Evolutionary conservation across 331 rosid species (phyloP).

Genomic region (Acacia pycnantha): DNA sequence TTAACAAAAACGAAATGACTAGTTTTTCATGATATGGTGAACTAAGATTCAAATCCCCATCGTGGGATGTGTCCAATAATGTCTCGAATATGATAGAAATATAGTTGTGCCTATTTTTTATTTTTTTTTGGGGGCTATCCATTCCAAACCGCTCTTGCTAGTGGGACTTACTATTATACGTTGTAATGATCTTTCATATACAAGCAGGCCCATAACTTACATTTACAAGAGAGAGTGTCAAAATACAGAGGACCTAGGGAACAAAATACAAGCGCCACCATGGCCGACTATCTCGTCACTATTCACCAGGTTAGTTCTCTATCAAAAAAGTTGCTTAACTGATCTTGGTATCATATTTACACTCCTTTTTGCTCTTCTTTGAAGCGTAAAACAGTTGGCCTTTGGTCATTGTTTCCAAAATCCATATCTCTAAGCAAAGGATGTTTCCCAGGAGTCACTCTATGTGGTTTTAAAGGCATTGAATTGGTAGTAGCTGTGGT

Average conservation of each 20-base stretch:
- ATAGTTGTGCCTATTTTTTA: no score
- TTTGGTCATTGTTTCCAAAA: slow-evolving; percentile 54
- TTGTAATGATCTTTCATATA: slow-evolving; percentile 36
- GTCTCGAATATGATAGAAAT: no score
- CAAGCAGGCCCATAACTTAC: slow-evolving; percentile 35
- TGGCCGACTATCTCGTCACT: slow-evolving; percentile 22
- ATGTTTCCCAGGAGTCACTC: slow-evolving; percentile 53
- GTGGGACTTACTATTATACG: slow-evolving; percentile 22
- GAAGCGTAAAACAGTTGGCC: slow-evolving; percentile 66
- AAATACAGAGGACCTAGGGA: slow-evolving; percentile 33
- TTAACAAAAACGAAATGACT: no score
- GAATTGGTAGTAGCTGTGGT: slow-evolving; percentile 55
- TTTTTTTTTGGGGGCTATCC: background rate
- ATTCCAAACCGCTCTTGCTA: slow-evolving; percentile 8
- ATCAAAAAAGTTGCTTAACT: slow-evolving; percentile 16
- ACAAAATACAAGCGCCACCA: slow-evolving; percentile 34
- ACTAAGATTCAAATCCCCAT: no score
- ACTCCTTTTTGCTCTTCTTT: slow-evolving; percentile 77
- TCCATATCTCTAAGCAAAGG: slow-evolving; percentile 58
- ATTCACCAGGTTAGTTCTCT: slow-evolving; percentile 26
- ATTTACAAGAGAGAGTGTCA: slow-evolving; percentile 38
- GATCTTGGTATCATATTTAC: slow-evolving; percentile 23
- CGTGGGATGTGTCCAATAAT: no score
- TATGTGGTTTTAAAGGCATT: slow-evolving; percentile 46
- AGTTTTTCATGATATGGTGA: no score